Conservation (phyloP, 2,329 filamentous ascomycete genomes). For the Calonectria pseudoreteaudii region DNA sequence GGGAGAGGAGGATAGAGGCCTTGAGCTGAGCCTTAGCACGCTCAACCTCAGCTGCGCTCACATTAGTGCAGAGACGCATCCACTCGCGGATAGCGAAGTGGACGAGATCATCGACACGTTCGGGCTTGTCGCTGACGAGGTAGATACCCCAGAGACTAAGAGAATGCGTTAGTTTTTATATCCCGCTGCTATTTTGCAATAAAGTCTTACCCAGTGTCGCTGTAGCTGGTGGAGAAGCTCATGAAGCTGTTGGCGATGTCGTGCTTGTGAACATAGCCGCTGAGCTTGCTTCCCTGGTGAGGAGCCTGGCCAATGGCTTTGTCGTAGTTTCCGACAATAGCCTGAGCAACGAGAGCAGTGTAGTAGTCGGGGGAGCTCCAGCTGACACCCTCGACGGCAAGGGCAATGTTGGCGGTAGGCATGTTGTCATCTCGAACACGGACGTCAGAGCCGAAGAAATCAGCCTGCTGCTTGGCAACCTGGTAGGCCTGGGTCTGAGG, state of each 20-base stretch:
- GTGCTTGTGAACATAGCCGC: constrained; percentile 92
- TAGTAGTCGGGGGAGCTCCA: constrained; percentile 99
- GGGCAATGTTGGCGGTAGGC: constrained; percentile 95
- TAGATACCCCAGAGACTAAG: constrained; percentile 98
- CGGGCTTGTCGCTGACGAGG: constrained; percentile 90
- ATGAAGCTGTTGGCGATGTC: constrained; percentile 99
- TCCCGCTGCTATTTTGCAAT: background rate
- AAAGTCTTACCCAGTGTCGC: constrained; percentile 88
- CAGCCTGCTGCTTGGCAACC: constrained; percentile 86
- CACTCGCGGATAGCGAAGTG: constrained; percentile 99
- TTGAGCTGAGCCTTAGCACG: constrained; percentile 99
- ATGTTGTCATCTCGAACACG: constrained; percentile 96
- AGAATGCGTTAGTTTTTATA: constrained; percentile 37
- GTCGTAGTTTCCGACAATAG: constrained; percentile 99
- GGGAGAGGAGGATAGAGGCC: constrained; percentile 95
- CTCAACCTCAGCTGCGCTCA: constrained; percentile 91
- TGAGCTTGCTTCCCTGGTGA: constrained; percentile 98
- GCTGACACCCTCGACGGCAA: constrained; percentile 98
- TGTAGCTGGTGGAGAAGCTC: constrained; percentile 99
- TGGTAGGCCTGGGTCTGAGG: constrained; percentile 80
- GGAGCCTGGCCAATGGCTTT: constrained; percentile 97
- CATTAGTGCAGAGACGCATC: constrained; percentile 91
- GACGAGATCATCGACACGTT: constrained; percentile 90
- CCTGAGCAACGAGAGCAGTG: constrained; percentile 96
- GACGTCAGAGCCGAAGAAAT: constrained; percentile 97